Evolutionary conservation across 495 filamentous ascomycete genomes (phyloP).

Genomic region (Daldinia childiae): DNA sequence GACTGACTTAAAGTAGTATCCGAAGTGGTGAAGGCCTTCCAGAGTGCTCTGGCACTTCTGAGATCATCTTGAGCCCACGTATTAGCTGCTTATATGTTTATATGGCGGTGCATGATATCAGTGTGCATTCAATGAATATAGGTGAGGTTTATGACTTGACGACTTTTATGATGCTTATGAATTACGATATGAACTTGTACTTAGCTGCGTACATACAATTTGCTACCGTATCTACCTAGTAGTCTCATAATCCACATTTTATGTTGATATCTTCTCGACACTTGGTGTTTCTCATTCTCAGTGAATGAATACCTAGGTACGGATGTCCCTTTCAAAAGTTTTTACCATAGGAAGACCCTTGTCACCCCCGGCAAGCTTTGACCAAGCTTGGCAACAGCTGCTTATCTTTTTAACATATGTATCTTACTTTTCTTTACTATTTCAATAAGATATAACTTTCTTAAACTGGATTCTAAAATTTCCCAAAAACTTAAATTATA

Average conservation of each 20-base stretch:
- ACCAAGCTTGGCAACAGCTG: no score
- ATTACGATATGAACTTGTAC: constrained; percentile 23
- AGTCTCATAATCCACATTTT: background rate
- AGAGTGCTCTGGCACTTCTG: constrained; percentile 77
- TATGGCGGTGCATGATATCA: constrained; percentile 19
- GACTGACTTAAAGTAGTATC: constrained; percentile 59
- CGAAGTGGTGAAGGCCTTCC: constrained; percentile 82
- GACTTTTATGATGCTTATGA: constrained; percentile 37
- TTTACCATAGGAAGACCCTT: no score
- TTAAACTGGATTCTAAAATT: no score
- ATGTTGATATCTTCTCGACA: background rate
- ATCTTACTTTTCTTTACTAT: no score
- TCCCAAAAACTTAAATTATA: no score
- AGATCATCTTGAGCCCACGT: constrained; percentile 38
- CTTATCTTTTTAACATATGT: no score
- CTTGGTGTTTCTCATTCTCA: background rate
- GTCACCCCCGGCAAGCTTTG: no score
- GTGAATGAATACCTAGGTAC: no score
- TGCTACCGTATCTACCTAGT: background rate
- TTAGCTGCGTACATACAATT: background rate
- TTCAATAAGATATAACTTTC: no score
- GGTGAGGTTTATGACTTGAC: constrained; percentile 31
- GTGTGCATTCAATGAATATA: constrained; percentile 21
- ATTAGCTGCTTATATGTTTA: background rate
- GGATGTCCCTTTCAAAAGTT: no score